Evolutionary conservation across 495 filamentous ascomycete genomes (phyloP).

Genomic region (Podospora anserina): DNA sequence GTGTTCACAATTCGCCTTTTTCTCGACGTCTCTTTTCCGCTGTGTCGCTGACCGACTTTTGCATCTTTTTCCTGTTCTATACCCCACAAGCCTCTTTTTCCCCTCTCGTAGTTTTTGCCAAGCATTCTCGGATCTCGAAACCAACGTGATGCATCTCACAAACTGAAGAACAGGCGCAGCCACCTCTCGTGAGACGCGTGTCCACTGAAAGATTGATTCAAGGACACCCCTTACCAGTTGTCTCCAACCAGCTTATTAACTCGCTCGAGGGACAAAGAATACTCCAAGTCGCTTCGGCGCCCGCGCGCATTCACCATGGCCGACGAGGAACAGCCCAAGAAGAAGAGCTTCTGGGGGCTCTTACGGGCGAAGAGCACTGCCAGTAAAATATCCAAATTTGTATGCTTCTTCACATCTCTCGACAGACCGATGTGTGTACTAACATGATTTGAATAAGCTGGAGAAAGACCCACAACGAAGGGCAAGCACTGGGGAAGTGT

Average conservation of each 20-base stretch:
- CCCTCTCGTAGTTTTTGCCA: background rate
- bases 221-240: background rate
- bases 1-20: background rate
- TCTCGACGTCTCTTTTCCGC: background rate
- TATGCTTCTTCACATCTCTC: constrained; percentile 5
- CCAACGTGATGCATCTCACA: background rate
- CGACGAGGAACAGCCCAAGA: constrained; percentile 19
- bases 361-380: constrained; percentile 23
- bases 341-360: constrained; percentile 23
- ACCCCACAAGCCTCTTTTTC: background rate
- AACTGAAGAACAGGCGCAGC: background rate
- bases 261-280: background rate
- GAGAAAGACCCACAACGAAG: constrained; percentile 16
- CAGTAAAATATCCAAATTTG: constrained; percentile 14
- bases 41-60: background rate
- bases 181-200: background rate
- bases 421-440: constrained; percentile 1
- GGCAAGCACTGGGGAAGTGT: constrained; percentile 17
- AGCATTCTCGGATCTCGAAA: background rate
- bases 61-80: background rate
- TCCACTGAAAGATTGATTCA: background rate
- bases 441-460: constrained; percentile 11
- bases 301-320: background rate
- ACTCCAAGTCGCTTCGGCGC: constrained; percentile 4
- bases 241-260: background rate